These are phyloP conservation scores for Closterium sp. DNA, from an alignment of 139 green algal species.

Conservation along the genomic window DNA sequence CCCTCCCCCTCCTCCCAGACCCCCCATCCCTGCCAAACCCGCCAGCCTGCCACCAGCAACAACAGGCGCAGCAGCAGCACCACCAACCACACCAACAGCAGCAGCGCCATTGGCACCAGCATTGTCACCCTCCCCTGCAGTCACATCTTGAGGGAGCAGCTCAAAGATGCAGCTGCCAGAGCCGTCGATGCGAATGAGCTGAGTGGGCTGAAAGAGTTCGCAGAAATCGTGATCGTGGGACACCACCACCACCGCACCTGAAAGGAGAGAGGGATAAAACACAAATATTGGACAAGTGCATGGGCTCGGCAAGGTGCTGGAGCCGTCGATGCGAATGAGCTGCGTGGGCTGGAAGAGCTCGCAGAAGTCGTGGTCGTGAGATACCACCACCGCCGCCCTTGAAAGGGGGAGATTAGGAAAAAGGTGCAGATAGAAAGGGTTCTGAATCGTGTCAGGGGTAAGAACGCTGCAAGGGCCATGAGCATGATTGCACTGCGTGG, in stretches of 20 bases:
- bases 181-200: conserved; percentile 44
- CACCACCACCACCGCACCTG: conserved; percentile 44
- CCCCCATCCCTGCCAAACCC: background rate
- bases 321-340: conserved; percentile 35
- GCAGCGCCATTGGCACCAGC: background rate
- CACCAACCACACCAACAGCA: background rate
- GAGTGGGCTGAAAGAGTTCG: conserved; percentile 46
- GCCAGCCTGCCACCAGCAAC: background rate
- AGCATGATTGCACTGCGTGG: background rate
- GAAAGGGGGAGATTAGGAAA: background rate
- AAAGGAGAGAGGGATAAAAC: background rate
- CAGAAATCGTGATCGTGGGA: conserved; percentile 52
- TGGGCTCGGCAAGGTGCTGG: background rate
- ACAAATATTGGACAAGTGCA: background rate
- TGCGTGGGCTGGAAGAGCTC: conserved; percentile 9
- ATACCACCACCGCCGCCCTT: no score
- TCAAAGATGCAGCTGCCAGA: background rate
- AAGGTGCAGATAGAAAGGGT: background rate
- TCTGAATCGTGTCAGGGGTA: background rate
- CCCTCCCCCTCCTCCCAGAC: background rate
- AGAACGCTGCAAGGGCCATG: background rate
- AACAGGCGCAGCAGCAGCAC: background rate
- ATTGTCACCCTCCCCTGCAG: background rate
- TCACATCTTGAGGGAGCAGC: background rate
- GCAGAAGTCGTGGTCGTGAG: background rate